Evolutionary conservation across 2,329 filamentous ascomycete genomes (phyloP).

Genomic region (Leptographium lundbergii): DNA sequence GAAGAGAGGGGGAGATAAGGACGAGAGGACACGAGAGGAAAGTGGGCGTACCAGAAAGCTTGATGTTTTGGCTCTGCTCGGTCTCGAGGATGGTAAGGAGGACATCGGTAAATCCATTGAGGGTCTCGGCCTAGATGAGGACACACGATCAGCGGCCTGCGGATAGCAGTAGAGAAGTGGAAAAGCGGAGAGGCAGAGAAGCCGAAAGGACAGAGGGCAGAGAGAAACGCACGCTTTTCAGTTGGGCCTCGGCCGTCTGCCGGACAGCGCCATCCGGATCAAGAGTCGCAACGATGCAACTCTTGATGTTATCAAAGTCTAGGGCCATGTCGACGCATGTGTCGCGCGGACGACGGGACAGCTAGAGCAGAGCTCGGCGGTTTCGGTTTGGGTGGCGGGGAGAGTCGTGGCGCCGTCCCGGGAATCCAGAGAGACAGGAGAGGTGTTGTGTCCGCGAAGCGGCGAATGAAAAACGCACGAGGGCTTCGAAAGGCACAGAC

Average conservation of each 20-base stretch:
- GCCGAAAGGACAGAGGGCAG: neutral
- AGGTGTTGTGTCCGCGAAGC: neutral
- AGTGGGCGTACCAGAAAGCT: constrained; percentile 61
- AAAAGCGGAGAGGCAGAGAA: neutral
- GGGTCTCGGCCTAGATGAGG: constrained; percentile 63
- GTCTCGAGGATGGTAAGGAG: constrained; percentile 81
- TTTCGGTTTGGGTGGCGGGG: neutral
- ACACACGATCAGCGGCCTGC: constrained; percentile 3
- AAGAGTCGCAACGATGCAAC: constrained; percentile 12
- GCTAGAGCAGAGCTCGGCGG: neutral
- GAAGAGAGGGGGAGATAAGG: neutral
- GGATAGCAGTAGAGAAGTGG: constrained; percentile 2
- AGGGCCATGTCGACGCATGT: constrained; percentile 32
- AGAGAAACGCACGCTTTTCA: constrained; percentile 56
- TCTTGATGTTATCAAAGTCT: constrained; percentile 11
- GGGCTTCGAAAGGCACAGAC: neutral
- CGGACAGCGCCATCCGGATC: constrained; percentile 30
- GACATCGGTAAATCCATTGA: constrained; percentile 80
- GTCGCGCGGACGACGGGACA: constrained; percentile 20
- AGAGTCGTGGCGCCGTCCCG: neutral
- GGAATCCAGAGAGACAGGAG: neutral
- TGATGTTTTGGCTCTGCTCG: constrained; percentile 74
- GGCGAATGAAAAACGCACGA: neutral
- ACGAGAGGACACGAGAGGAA: constrained; percentile 2
- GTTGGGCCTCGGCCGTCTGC: constrained; percentile 64